Base-by-base conservation (phyloP, 805 yeast species). In the Vanderwaltozyma verrucispora region DNA sequence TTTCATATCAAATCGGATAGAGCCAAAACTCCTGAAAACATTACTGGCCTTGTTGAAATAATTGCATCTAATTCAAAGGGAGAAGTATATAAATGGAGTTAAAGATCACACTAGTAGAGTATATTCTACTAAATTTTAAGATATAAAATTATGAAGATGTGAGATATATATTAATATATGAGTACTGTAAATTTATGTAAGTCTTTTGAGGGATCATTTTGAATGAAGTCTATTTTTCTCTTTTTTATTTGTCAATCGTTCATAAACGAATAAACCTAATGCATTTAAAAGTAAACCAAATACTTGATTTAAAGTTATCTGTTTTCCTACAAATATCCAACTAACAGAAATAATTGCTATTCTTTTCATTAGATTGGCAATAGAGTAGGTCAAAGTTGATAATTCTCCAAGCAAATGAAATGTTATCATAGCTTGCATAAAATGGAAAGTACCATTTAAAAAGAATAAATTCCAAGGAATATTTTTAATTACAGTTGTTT, bases 281-380 rank as follows among this genome's bases (percentile, higher is more conserved):
- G 67, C 70, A 28, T 79, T 74, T 30, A 74, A 57, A 2, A 61
- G 27, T 13, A 80, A 49, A 0, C 86, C 86, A 12, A 64, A 24
- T 3, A 59, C 34, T 50, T 79, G 84, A 16, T 59, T 51, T 1
- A 60, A 35, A 2, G 74, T 62, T n/a, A 77, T 58, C 14, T 51
- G 47, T 17, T 68, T 70, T 19, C 79, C 79, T 27, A 68, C 71
- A 67, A 71, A 72, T 29, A 80, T 41, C 64, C 88, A 82, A 49
- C 95, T 83, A 1, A 80, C 79, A 2, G 80, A 70, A 30, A 87
- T 86, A 23, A 87, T 74, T 1, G 84, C 81, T n/a, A 87, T 81
- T 50, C 95, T 75, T 62, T 87, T 87, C 74, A 87, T 72, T 73
- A 87, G 72, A 30, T 84, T 77, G 3, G 95, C 95, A 40, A 87